Percentiles rank a stretch among this genome's conserved stretches.
phyloP scores from a whole-genome alignment of 2,329 filamentous ascomycete genomes.

The Ascochyta fabae region DNA sequence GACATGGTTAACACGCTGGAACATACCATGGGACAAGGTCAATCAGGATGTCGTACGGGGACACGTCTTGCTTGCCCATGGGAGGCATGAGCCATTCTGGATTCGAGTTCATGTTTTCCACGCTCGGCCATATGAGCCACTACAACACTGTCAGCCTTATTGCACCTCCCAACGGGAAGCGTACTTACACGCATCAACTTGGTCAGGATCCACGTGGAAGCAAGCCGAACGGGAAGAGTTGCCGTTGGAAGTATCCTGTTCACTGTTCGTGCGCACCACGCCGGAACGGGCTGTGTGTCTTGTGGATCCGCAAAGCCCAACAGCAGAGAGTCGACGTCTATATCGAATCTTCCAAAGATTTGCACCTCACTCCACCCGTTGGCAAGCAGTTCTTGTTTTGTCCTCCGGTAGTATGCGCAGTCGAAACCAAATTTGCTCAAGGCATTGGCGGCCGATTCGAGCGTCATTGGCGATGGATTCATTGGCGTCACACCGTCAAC shows the following conservation, averaged over 20 bases:
- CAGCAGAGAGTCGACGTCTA: constrained; percentile 46
- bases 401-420: constrained; percentile 41
- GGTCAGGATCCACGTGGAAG: constrained; percentile 42
- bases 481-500: constrained; percentile 30
- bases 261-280: constrained; percentile 41
- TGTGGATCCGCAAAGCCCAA: constrained; percentile 43
- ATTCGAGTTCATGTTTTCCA: constrained; percentile 44
- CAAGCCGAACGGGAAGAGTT: constrained; percentile 38
- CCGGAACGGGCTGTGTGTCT: constrained; percentile 42
- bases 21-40: constrained; percentile 46
- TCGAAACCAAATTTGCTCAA: constrained; percentile 45
- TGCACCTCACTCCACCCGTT: constrained; percentile 43
- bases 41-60: constrained; percentile 42
- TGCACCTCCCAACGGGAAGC: neutral
- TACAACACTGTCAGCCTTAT: constrained; percentile 23
- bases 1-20: neutral
- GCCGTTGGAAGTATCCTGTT: constrained; percentile 39
- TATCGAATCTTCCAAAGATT: constrained; percentile 42
- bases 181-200: constrained; percentile 46
- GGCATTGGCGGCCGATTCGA: constrained; percentile 27
- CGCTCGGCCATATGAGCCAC: constrained; percentile 48
- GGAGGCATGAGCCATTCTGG: constrained; percentile 46
- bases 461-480: constrained; percentile 24
- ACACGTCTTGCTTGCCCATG: constrained; percentile 36
- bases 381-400: constrained; percentile 41